A percentile compares a stretch with the other conserved stretches of the same genome.
phyloP scores from a whole-genome alignment of 257 asterid genomes.

The Jasminum sambac region DNA sequence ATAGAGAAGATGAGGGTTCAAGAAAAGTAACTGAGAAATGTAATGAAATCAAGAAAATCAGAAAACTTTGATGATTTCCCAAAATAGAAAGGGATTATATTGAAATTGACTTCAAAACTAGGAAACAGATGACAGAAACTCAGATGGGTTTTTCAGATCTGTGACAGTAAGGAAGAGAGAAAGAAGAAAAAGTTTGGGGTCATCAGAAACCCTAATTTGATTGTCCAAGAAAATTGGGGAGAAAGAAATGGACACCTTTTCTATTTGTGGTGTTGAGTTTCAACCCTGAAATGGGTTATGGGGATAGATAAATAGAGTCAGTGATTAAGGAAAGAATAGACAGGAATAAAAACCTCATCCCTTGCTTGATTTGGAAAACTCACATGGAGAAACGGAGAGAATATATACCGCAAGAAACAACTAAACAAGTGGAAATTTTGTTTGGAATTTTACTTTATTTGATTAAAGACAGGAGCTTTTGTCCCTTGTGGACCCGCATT shows the following conservation, averaged over 20 bases:
- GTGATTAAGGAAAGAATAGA: conserved; percentile 29
- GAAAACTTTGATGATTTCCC: conserved; percentile 11
- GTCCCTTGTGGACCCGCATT: not conserved
- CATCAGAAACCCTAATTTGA: conserved; percentile 31
- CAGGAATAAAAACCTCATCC: conserved; percentile 26
- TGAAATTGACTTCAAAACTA: conserved; percentile 25
- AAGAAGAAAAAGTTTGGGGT: conserved; percentile 1
- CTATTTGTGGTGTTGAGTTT: not conserved
- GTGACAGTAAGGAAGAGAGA: not conserved
- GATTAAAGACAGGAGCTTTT: not conserved
- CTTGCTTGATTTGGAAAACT: conserved; percentile 42
- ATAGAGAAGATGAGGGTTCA: not conserved
- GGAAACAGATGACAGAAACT: conserved; percentile 12
- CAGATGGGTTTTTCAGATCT: conserved; percentile 42
- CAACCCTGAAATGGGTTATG: conserved; percentile 9
- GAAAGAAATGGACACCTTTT: not conserved
- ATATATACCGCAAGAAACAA: not conserved
- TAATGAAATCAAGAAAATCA: conserved; percentile 8
- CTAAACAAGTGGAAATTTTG: conserved; percentile 1
- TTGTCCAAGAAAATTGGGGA: not conserved
- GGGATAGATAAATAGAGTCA: conserved; percentile 4
- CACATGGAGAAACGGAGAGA: conserved; percentile 12
- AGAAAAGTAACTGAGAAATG: not conserved
- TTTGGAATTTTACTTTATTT: not conserved
- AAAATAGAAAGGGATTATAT: conserved; percentile 18